Evolutionary conservation across 116 monocot species (phyloP).

Genomic region (Zostera marina): DNA sequence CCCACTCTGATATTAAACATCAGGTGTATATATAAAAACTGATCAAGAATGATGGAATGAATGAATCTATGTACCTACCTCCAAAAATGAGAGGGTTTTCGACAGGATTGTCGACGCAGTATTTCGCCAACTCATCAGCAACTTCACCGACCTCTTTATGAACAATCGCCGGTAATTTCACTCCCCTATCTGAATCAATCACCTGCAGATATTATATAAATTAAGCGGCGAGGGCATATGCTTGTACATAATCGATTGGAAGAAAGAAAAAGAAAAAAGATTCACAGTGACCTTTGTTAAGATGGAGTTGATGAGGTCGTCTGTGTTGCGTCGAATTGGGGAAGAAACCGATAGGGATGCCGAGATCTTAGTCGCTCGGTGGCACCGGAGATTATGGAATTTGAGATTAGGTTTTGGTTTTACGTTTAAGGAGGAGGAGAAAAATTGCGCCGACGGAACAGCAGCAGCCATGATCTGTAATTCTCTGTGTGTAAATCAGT

Average conservation of each 20-base stretch:
- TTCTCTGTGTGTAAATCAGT: no score
- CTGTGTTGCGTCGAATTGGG: conserved; percentile 1
- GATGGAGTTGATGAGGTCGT: conserved; percentile 46
- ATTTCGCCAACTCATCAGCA: conserved; percentile 25
- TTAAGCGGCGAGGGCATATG: not conserved
- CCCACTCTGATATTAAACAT: conserved; percentile 47
- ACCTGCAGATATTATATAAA: conserved; percentile 22
- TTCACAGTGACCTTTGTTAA: conserved; percentile 47
- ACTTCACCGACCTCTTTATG: conserved; percentile 38
- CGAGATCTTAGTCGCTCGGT: conserved; percentile 4
- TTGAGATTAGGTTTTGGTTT: not conserved
- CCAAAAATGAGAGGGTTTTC: conserved; percentile 54
- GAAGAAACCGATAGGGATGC: conserved; percentile 17
- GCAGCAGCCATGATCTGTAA: not conserved
- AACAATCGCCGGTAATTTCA: conserved; percentile 24
- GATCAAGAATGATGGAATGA: not conserved
- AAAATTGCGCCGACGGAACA: not conserved
- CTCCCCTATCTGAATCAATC: conserved; percentile 52
- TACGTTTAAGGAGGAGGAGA: not conserved
- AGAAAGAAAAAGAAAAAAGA: not conserved
- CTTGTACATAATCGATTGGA: not conserved
- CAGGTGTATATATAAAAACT: not conserved
- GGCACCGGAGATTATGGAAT: not conserved
- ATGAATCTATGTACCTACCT: conserved; percentile 15
- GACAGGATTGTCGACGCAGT: conserved; percentile 59